Base-by-base conservation (phyloP, 2,329 filamentous ascomycete genomes). In the Verticillium tricorpus region DNA sequence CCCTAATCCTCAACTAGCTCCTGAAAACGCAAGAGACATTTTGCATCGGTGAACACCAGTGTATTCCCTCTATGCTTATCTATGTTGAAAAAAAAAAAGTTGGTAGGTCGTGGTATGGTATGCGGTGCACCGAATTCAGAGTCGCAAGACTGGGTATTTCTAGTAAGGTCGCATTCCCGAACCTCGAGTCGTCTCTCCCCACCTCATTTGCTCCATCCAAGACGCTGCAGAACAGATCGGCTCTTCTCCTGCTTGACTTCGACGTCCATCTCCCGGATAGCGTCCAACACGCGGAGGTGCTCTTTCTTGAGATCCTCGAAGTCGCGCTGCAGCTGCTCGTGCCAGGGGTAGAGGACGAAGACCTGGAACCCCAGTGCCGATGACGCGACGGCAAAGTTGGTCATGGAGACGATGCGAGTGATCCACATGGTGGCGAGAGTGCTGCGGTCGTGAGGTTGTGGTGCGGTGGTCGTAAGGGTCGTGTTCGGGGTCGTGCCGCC, bases 301-400 rank as follows among this genome's bases (percentile, higher is more conserved):
- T 89, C 86, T 61, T 78, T 79, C 69, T 84, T 86, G 28, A 89
- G 74, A 12, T 79, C 75, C 61, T 84, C 78, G 68, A 90, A 89
- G 63, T 85, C 83, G 22, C 82, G 79, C 65, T 89, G 85, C 7
- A 90, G 76, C 69, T 88, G 78, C 68, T 88, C 82, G 73, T 90
- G 87, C 87, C 87, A 90, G 1, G 88, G 88, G 72, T 90, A 90
- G 12, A 90, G 78, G 45, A 90, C 88, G 67, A 85, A 87, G 58
- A 89, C 85, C 73, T 90, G 87, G 72, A 90, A 90, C 39, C 78
- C 78, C 37, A 90, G 78, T 0, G 88, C 88, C 4, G 86, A 88
- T 34, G 81, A 82, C 60, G 86, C 88, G 63, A 90, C 85, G 65
- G 82, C 70, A 69, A 90, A 90, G 76, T 90, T 89, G 64, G 85